These are phyloP conservation scores for Sphagnum fallax DNA, from an alignment of 228 moss, liverwort and hornwort genomes.

Conservation along the genomic window DNA sequence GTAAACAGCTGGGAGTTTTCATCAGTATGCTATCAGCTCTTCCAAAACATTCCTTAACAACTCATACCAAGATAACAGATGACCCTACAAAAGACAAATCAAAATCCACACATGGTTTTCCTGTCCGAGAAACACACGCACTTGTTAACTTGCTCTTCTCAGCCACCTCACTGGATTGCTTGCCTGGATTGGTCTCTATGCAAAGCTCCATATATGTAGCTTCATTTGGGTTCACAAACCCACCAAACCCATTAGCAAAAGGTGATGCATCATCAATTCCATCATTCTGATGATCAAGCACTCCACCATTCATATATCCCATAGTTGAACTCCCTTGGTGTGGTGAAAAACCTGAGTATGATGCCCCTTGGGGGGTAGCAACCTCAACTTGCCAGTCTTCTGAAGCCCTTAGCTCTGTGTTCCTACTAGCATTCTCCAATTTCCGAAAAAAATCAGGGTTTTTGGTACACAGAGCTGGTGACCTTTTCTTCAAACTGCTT, in stretches of 20 bases:
- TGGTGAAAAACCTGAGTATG: slow-evolving; percentile 10
- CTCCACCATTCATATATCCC: slow-evolving; percentile 10
- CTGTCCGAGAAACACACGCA: slow-evolving; percentile 1
- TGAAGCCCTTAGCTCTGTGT: slow-evolving; percentile 14
- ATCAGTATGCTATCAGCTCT: neutral
- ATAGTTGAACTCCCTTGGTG: slow-evolving; percentile 11
- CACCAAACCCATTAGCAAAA: slow-evolving; percentile 11
- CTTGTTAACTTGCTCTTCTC: slow-evolving; percentile 15
- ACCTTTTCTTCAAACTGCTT: slow-evolving; percentile 26
- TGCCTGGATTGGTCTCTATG: slow-evolving; percentile 5
- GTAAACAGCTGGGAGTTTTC: no score
- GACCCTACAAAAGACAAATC: no score
- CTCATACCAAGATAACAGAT: neutral
- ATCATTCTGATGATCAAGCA: neutral
- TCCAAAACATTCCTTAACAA: neutral
- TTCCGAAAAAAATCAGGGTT: slow-evolving; percentile 78
- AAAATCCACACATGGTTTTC: no score
- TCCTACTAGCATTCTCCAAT: slow-evolving; percentile 23
- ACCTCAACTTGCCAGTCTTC: slow-evolving; percentile 66
- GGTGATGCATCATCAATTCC: slow-evolving; percentile 3
- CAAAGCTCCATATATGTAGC: slow-evolving; percentile 2
- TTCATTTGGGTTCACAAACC: slow-evolving; percentile 12
- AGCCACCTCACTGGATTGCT: slow-evolving; percentile 3
- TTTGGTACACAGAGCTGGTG: slow-evolving; percentile 35
- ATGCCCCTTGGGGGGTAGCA: slow-evolving; percentile 18